Evolutionary conservation across 345 rosid genomes (phyloP), one percentile per base, ranked within the genome.

Genomic region (Rhizophora mangle): DNA sequence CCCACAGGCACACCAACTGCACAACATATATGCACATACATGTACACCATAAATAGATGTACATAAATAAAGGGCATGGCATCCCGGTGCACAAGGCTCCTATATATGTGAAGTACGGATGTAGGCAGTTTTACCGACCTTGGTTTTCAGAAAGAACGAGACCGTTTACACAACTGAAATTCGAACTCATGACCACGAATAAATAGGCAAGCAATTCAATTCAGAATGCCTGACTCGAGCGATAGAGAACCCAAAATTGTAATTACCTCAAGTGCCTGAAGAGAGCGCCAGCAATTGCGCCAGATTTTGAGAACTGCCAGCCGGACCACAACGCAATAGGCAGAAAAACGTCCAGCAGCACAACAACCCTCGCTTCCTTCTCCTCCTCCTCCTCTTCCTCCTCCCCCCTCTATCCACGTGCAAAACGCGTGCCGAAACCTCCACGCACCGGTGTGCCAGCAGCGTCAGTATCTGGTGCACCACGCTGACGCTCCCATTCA

Each of bases 241-340:
- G 13, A 43, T 43, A 43, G 18, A 43, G 3, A 43, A 13, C 13
- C n/a, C 31, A 51, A 13, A 27, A 19, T 30, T 26, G 7, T 53
- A 15, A 26, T 53, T 34, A 91, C 99, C 99, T 89, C 75, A 95
- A 65, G 74, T 95, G 99, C 72, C 85, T 79, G 74, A 88, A 86
- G 60, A 95, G 75, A 18, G 90, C 70, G 63, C 84, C 88, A 51
- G 96, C 97, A 56, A 84, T 56, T 18, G 92, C 64, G 6, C 80
- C 79, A 1, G 72, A 85, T 70, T 74, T 84, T 0, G 97, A 93
- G 69, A 95, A 89, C 80, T 92, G 99, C 96, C 96, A 88, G 6
- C 92, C 96, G 8, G 86, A 72, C 96, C 93, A 90, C 69, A 87
- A 39, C 16, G 78, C 87, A 65, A 86, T 19, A 22, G 89, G 96